Evolutionary conservation across 192 early-diverging fungal genomes (phyloP).

Genomic region (Endogone sp.): DNA sequence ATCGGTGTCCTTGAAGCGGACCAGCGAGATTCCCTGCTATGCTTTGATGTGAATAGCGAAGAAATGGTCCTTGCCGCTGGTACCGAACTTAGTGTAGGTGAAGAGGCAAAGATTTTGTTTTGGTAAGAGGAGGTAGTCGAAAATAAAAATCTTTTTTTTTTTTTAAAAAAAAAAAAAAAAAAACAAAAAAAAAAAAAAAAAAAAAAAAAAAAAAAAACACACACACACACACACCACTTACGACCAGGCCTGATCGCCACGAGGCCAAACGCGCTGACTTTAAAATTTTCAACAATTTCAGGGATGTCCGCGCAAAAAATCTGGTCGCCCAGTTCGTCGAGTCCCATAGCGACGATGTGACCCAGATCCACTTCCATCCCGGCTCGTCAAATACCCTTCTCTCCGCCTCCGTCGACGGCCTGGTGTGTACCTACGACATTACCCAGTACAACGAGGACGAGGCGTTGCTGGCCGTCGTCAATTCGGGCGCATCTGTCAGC

Average conservation of each 20-base stretch:
- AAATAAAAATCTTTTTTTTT: too few relatives aligned
- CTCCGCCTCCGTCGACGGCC: conserved; percentile 69
- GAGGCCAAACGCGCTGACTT: neutral
- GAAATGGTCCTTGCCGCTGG: conserved; percentile 52
- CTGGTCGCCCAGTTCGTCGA: conserved; percentile 46
- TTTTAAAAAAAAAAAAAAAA: conserved; percentile 13
- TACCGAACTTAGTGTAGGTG: conserved; percentile 38
- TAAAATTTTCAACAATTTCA: neutral
- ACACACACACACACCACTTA: too few relatives aligned
- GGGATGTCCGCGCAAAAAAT: conserved; percentile 22
- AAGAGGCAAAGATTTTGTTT: conserved; percentile 48
- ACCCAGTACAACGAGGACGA: conserved; percentile 84
- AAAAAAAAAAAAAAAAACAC: too few relatives aligned
- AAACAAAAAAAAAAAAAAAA: neutral
- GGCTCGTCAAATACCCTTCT: conserved; percentile 47
- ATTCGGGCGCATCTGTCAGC: conserved; percentile 77
- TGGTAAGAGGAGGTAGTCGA: too few relatives aligned
- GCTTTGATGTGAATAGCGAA: conserved; percentile 48
- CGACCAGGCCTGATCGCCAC: too few relatives aligned
- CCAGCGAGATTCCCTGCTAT: conserved; percentile 25
- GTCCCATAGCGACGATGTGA: conserved; percentile 76
- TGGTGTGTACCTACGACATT: conserved; percentile 74
- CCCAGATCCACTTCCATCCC: conserved; percentile 66
- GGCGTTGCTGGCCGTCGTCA: conserved; percentile 75
- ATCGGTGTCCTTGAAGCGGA: neutral